phyloP scores from a whole-genome alignment of 2,329 filamentous ascomycete genomes.

The Phialophora chinensis region DNA sequence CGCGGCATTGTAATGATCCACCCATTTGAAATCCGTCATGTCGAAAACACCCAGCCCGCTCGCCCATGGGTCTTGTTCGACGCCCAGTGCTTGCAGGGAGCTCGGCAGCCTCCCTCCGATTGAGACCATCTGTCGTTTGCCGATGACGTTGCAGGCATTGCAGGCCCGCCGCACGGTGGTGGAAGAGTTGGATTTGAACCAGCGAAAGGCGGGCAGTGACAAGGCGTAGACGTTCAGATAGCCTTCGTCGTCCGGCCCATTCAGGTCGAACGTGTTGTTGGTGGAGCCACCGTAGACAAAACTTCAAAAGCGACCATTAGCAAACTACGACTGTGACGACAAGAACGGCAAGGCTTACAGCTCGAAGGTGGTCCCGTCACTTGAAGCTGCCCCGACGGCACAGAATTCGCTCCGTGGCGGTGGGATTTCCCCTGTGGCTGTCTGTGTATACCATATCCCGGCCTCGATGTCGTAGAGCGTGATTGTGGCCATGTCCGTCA shows the following conservation, averaged over 20 bases:
- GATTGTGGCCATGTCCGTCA: slow-evolving; percentile 34
- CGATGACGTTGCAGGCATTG: slow-evolving; percentile 45
- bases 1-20: slow-evolving; percentile 44
- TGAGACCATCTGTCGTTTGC: slow-evolving; percentile 50
- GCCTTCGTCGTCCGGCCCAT: slow-evolving; percentile 23
- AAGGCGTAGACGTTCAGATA: slow-evolving; percentile 35
- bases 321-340: background rate
- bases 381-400: slow-evolving; percentile 65
- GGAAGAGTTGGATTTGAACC: slow-evolving; percentile 39
- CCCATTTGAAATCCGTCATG: slow-evolving; percentile 48
- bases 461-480: slow-evolving; percentile 33
- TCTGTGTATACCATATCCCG: slow-evolving; percentile 32
- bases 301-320: slow-evolving; percentile 6
- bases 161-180: slow-evolving; percentile 25
- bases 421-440: slow-evolving; percentile 35
- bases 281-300: slow-evolving; percentile 33
- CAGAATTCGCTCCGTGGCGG: slow-evolving; percentile 31
- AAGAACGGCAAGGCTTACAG: slow-evolving; percentile 54
- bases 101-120: slow-evolving; percentile 44
- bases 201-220: slow-evolving; percentile 33
- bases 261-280: slow-evolving; percentile 21
- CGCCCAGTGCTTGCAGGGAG: slow-evolving; percentile 13
- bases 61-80: slow-evolving; percentile 44
- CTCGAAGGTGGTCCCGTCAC: slow-evolving; percentile 67
- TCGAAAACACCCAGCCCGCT: slow-evolving; percentile 51